A percentile compares a stretch with the other conserved stretches of the same genome.
These are phyloP conservation scores for Salix viminalis DNA, from an alignment of 345 rosid species.

Conservation along the genomic window DNA sequence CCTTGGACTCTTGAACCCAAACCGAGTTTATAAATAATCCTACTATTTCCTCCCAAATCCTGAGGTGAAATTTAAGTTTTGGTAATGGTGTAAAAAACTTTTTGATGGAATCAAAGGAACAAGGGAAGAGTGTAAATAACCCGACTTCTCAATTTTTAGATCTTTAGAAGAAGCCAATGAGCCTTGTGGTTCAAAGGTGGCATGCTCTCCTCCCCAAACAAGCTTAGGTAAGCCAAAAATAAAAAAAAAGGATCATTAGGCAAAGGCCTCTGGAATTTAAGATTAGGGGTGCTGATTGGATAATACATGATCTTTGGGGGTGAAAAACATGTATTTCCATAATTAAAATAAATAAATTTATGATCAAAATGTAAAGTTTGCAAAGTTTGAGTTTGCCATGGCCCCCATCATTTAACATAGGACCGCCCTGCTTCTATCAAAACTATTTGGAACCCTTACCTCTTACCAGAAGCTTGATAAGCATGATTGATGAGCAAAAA, in stretches of 20 bases:
- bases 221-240: not conserved
- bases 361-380: too few species aligned
- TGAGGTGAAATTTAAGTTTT: not conserved
- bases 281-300: too few species aligned
- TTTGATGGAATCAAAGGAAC: not conserved
- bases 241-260: not conserved
- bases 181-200: not conserved
- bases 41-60: not conserved
- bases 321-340: too few species aligned
- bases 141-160: not conserved
- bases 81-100: not conserved
- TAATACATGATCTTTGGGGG: too few species aligned
- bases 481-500: not conserved
- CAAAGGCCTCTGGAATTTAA: not conserved
- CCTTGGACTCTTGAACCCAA: not conserved
- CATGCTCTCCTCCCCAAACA: not conserved
- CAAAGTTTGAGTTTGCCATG: too few species aligned
- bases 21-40: not conserved
- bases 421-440: not conserved
- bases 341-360: too few species aligned
- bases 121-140: not conserved
- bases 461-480: not conserved
- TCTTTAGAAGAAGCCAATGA: not conserved
- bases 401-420: too few species aligned
- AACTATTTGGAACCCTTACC: not conserved